phyloP scores from a whole-genome alignment of 176 grass and related monocot genomes.

The Calamus simplicifolius region DNA sequence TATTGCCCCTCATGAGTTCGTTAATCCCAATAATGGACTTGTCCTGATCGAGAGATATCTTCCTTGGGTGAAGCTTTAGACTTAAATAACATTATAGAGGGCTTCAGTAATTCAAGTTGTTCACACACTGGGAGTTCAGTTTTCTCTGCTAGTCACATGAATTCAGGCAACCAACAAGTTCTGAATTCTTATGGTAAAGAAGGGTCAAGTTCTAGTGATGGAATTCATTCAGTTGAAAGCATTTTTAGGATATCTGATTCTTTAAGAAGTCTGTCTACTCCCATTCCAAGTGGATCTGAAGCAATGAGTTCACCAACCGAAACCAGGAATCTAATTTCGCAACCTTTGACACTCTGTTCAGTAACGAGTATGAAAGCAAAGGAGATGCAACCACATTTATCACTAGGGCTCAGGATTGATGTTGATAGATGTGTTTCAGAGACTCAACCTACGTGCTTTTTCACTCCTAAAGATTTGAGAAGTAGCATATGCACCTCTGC shows the following conservation, averaged over 20 bases:
- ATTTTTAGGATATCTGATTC: not conserved
- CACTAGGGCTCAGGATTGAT: not conserved
- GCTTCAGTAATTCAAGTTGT: not conserved
- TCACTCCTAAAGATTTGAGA: not conserved
- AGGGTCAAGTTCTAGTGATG: not conserved
- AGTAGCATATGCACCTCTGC: not conserved
- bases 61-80: not conserved
- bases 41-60: not conserved
- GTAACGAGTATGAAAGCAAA: not conserved
- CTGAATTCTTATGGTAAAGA: not conserved
- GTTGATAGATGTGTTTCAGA: not conserved
- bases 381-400: not conserved
- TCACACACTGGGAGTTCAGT: not conserved
- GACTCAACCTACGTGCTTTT: not conserved
- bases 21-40: not conserved
- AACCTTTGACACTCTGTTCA: not conserved
- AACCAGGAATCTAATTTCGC: not conserved
- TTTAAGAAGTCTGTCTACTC: not conserved
- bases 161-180: not conserved
- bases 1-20: not conserved
- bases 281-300: not conserved
- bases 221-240: not conserved
- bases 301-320: not conserved
- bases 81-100: not conserved
- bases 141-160: not conserved